Evolutionary conservation across 2,329 filamentous ascomycete species (phyloP), one percentile per base, ranked within the genome.

Genomic region (Fusarium nisikadoi): DNA sequence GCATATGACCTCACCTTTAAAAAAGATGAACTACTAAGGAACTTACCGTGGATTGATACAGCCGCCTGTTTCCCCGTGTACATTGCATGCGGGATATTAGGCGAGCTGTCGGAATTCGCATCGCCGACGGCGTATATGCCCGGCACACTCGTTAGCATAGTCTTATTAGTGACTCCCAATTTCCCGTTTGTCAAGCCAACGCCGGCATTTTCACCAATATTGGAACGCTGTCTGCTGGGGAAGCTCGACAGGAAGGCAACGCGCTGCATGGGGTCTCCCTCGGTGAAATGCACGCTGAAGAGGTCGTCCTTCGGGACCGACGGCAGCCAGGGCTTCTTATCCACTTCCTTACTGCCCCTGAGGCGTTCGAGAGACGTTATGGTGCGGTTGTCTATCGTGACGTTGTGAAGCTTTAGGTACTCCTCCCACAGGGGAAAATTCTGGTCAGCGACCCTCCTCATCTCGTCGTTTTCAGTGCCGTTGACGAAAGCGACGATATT

Each of bases 21-120:
- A 16, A 5, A 36, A 3, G 3, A 7, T 11, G 42, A 8, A 3
- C 27, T 29, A 29, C 27, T 29, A 29, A 9, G 7, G 27, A 29
- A 80, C 86, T 81, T 75, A 89, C 88, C 83, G 70, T 91, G 89
- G 8, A 89, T 65, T 53, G 80, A 88, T 2, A 91, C 88, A 9
- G 87, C 88, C 0, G 88, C 82, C 35, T 84, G 79, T 83, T 91
- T 91, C 6, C 88, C 89, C 17, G 81, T 86, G 74, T 83, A 91
- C 74, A 91, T 84, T 0, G 89, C 89, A 68, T 90, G 89, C 0
- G 88, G 88, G 2, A 91, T 85, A 69, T 91, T 91, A 6, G 88
- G 90, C 13, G 83, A 81, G n/a, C 86, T 86, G 58, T 90, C 88
- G 36, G 84, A 85, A 78, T 91, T 91, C 17, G 85, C 86, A 69